Percentiles rank a stretch among this genome's conserved stretches.
Evolutionary conservation across 805 yeast genomes (phyloP).

Genomic region (Ogataea chonburiensis): DNA sequence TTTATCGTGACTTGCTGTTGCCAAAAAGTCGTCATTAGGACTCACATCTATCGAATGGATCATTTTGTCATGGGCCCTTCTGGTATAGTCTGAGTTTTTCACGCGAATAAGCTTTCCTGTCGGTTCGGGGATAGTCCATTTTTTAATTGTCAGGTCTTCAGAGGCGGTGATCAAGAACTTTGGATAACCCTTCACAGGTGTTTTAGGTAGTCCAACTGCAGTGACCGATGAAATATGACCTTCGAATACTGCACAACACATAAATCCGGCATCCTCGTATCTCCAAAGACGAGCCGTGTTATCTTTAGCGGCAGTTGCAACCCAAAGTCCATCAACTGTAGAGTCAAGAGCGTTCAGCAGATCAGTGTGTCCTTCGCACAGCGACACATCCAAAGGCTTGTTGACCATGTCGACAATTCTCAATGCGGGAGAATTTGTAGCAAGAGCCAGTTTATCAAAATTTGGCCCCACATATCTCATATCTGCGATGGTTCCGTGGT

Average conservation of each 20-base stretch:
- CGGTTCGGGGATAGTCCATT: constrained; percentile 72
- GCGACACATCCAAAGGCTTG: constrained; percentile 56
- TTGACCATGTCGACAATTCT: constrained; percentile 66
- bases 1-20: constrained; percentile 93
- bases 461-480: constrained; percentile 72
- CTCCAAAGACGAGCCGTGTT: constrained; percentile 82
- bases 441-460: constrained; percentile 64
- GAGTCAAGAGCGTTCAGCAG: constrained; percentile 77
- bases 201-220: constrained; percentile 72
- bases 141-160: constrained; percentile 79
- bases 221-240: constrained; percentile 91
- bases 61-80: constrained; percentile 96
- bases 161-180: constrained; percentile 78
- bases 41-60: constrained; percentile 86
- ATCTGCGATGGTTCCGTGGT: constrained; percentile 94
- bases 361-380: constrained; percentile 82
- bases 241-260: constrained; percentile 57
- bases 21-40: constrained; percentile 86
- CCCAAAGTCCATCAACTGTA: constrained; percentile 80
- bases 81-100: constrained; percentile 75
- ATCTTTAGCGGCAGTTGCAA: constrained; percentile 91
- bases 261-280: constrained; percentile 43
- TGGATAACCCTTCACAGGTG: constrained; percentile 48
- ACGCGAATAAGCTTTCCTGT: constrained; percentile 33
- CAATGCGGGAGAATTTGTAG: constrained; percentile 90